Evolutionary conservation across 768 basidiomycete species (phyloP).

Genomic region (Amanita brunnescens): DNA sequence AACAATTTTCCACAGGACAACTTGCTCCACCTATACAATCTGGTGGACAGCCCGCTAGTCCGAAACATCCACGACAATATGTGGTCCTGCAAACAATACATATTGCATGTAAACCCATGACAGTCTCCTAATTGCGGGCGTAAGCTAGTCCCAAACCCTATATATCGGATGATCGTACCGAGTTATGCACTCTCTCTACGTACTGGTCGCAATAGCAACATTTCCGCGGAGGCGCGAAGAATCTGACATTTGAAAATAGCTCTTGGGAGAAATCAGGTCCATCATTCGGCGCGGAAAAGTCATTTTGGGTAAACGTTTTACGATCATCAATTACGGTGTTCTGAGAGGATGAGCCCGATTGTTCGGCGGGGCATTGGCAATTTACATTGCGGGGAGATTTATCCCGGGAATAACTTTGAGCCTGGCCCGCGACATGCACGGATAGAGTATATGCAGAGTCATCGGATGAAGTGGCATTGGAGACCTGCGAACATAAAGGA

Average conservation of each 20-base stretch:
- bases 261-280: neutral
- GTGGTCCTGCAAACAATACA: constrained; percentile 20
- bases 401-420: neutral
- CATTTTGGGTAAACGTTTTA: neutral
- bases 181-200: neutral
- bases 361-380: neutral
- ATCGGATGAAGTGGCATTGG: neutral
- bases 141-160: neutral
- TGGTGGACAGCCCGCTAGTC: constrained; percentile 14
- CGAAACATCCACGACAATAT: constrained; percentile 27
- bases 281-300: neutral
- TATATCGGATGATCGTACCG: neutral
- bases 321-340: neutral
- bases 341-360: neutral
- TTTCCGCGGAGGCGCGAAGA: constrained; percentile 6
- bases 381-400: neutral
- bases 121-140: neutral
- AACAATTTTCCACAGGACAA: constrained; percentile 24
- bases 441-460: neutral
- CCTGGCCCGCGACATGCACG: neutral
- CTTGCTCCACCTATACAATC: constrained; percentile 18
- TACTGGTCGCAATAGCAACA: neutral
- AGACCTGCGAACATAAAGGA: neutral
- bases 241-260: constrained; percentile 4
- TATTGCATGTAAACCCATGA: constrained; percentile 17